A percentile compares a stretch with the other conserved stretches of the same genome.
Evolutionary conservation across 306 rosid species (phyloP).

Genomic region (Dalbergia cochinchinensis): DNA sequence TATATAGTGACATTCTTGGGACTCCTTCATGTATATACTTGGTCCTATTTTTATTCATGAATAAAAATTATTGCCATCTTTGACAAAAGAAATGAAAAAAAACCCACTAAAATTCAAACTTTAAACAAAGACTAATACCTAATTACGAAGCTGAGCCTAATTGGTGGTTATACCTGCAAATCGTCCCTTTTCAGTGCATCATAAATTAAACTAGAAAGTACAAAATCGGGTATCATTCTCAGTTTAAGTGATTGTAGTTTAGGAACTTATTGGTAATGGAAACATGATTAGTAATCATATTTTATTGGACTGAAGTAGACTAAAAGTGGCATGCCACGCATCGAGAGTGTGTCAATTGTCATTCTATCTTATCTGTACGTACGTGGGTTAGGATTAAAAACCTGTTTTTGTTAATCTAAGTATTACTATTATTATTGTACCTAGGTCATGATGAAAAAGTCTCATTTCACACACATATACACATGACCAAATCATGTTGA

Average conservation of each 20-base stretch:
- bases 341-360: constrained; percentile 7
- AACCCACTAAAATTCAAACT: not conserved
- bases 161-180: constrained; percentile 40
- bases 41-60: too few species aligned
- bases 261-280: not conserved
- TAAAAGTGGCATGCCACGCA: constrained; percentile 39
- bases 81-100: too few species aligned
- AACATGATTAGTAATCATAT: constrained; percentile 5
- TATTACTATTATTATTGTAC: not conserved
- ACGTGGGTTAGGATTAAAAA: constrained; percentile 32
- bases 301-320: constrained; percentile 12
- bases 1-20: too few species aligned
- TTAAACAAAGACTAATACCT: constrained; percentile 19
- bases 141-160: not conserved
- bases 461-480: constrained; percentile 25
- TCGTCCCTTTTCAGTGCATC: not conserved
- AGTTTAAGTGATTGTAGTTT: not conserved
- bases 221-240: not conserved
- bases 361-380: constrained; percentile 12
- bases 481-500: constrained; percentile 29
- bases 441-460: constrained; percentile 30
- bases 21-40: too few species aligned
- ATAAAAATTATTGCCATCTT: too few species aligned
- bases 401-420: not conserved
- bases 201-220: not conserved